phyloP scores from a whole-genome alignment of 1,139 yeast species.

The Nakaseomyces delphensis region DNA sequence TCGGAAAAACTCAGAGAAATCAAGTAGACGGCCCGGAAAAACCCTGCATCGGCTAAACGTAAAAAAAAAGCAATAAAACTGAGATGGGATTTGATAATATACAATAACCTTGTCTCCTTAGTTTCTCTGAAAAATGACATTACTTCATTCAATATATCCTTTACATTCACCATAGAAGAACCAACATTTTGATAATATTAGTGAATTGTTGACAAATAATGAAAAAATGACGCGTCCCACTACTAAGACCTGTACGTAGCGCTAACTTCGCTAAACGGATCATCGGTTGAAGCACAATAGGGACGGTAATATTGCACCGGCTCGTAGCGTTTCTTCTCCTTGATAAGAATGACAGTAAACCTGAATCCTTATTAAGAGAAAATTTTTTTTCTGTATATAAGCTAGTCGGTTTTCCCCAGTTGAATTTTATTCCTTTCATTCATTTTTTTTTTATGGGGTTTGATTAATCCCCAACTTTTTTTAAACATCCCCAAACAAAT shows the following conservation, averaged over 20 bases:
- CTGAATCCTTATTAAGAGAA: neutral
- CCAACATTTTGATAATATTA: neutral
- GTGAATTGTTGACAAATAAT: neutral
- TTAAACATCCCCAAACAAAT: neutral
- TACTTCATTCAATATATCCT: neutral
- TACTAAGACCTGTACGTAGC: neutral
- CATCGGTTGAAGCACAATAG: neutral
- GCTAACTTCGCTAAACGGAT: neutral
- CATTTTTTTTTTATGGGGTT: slow-evolving; percentile 66
- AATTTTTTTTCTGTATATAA: slow-evolving; percentile 6
- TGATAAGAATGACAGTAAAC: neutral
- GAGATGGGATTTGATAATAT: neutral
- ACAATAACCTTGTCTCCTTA: neutral
- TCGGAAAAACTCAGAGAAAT: slow-evolving; percentile 1
- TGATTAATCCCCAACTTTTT: slow-evolving; percentile 53
- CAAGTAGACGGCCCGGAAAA: slow-evolving; percentile 1
- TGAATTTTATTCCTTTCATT: slow-evolving; percentile 44
- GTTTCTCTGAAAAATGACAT: neutral
- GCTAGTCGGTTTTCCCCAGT: slow-evolving; percentile 2
- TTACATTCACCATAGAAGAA: neutral
- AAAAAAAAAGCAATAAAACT: neutral
- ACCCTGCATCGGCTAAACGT: neutral
- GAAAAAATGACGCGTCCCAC: slow-evolving; percentile 1
- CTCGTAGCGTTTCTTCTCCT: neutral
- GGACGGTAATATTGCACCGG: neutral